Base-by-base conservation (phyloP, 1,139 yeast species). In the Trichomonascaceae sp. region DNA sequence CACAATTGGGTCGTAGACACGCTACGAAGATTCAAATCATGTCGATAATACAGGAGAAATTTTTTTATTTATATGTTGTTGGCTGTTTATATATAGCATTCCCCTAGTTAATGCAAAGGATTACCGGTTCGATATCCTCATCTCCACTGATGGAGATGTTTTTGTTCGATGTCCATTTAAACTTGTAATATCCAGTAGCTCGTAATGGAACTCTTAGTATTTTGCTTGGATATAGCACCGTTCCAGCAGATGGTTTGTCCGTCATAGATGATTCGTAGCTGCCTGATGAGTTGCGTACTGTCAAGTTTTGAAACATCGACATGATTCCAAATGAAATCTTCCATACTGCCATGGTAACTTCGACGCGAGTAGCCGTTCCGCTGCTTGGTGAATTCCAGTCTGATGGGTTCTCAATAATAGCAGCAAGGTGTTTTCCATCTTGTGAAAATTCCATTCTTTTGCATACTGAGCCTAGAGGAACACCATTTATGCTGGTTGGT, bases 51-150 rank as follows among this genome's bases (percentile, higher is more conserved):
- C 15, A 36, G 41, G 41, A 36, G 17, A 15, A n/a, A 15, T 36
- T 12, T 36, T 32, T 36, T 36, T 36, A 38, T 52, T 44, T 43
- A 49, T 55, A 48, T 45, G 75, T 82, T 77, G 38, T 20, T 43
- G 10, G 47, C 27, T 49, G 43, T 27, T 19, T n/a, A 18, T 20
- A 20, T 38, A 47, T 38, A 47, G 17, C 20, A 47, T 19, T 47
- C 19, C 15, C 19, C 15, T 36, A 22, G 41, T 45, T 32, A 17
- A 50, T 50, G 27, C 45, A 30, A 24, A 50, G 36, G 24, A 45
- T 30, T 12, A 43, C 38, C 8, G 47, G 44, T 20, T 50, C 36
- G 9, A 15, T 41, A 38, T 44, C 47, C 17, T 44, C 45, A 38
- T 50, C 52, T 32, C 52, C 47, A 19, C 32, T 36, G n/a, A 50